These are phyloP conservation scores for Komagataella populi DNA, from an alignment of 805 yeast genomes.

Conservation along the genomic window DNA sequence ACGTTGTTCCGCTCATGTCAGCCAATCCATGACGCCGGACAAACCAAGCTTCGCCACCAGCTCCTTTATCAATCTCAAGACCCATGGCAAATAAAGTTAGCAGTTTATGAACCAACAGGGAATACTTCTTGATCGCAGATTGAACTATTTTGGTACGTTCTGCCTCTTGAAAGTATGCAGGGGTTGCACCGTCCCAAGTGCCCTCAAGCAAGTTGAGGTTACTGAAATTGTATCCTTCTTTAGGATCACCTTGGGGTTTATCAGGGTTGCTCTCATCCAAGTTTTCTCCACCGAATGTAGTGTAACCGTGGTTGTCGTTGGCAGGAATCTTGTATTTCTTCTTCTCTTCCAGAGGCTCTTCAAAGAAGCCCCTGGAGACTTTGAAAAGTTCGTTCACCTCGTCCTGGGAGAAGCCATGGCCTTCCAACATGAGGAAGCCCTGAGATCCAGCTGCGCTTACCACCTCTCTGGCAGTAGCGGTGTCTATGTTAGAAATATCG, in stretches of 20 bases:
- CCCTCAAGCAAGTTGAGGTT: conserved; percentile 36
- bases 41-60: conserved; percentile 43
- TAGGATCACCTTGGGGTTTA: conserved; percentile 39
- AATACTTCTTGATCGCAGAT: conserved; percentile 11
- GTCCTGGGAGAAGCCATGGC: conserved; percentile 28
- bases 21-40: conserved; percentile 35
- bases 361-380: conserved; percentile 25
- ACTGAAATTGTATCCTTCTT: conserved; percentile 57
- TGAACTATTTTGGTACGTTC: conserved; percentile 23
- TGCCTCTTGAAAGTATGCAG: conserved; percentile 30
- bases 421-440: conserved; percentile 37
- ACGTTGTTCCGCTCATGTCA: conserved; percentile 43
- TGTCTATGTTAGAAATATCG: conserved; percentile 33
- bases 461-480: conserved; percentile 28
- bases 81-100: conserved; percentile 45
- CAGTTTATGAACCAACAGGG: conserved; percentile 12
- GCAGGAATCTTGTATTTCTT: conserved; percentile 16
- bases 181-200: conserved; percentile 23
- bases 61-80: conserved; percentile 35
- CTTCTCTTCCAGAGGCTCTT: conserved; percentile 21
- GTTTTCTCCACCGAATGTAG: conserved; percentile 28
- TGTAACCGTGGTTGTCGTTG: conserved; percentile 29
- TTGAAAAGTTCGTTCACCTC: conserved; percentile 26
- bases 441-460: conserved; percentile 33
- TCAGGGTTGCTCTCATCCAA: conserved; percentile 20